Base-by-base conservation (phyloP, 306 rosid genomes). In the Dryas octopetala region DNA sequence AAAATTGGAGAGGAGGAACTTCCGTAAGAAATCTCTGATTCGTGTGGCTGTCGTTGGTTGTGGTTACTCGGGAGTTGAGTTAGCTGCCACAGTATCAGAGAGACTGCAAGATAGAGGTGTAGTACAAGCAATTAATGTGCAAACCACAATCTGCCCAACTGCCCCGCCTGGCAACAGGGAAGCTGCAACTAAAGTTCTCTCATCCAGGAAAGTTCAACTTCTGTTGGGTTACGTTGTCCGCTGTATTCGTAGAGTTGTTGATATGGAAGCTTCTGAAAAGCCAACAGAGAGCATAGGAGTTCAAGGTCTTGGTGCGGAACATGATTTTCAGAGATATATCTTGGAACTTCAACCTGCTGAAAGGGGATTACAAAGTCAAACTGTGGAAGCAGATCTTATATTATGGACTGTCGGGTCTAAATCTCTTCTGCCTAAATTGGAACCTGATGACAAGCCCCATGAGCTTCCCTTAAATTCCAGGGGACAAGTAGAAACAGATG, bases 391-490 rank as follows among this genome's bases (percentile, higher is more conserved):
- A 14, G 97, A 94, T 86, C 75, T 94, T 60, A 89, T 94, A 59
- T 74, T 94, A 75, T 94, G 98, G 98, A 94, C 98, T 49, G 95
- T 94, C 74, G 98, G 98, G 55, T 86, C 96, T 76, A 91, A 88
- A 72, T 84, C 97, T 73, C 89, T 89, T 81, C 97, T 94, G 83
- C 87, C 90, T 74, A 77, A 81, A 70, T 81, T 90, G 74, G 91
- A 86, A 78, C 84, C 92, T 51, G 53, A 82, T 50, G 88, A 86
- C 74, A 78, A 58, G 71, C 83, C 92, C 28, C 67, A 51, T 75
- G 87, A 81, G 45, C 90, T 94, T 88, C 98, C 97, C 71, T 86
- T 91, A 51, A 94, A 94, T 85, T 87, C 86, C 26, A 86, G 91
- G 51, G 98, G 98, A 60, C 98, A 94, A 78, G 91, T 89, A 7